Percentiles rank a stretch among this genome's conserved stretches.
Evolutionary conservation across 345 rosid genomes (phyloP).

Genomic region (Tarenaya hassleriana): DNA sequence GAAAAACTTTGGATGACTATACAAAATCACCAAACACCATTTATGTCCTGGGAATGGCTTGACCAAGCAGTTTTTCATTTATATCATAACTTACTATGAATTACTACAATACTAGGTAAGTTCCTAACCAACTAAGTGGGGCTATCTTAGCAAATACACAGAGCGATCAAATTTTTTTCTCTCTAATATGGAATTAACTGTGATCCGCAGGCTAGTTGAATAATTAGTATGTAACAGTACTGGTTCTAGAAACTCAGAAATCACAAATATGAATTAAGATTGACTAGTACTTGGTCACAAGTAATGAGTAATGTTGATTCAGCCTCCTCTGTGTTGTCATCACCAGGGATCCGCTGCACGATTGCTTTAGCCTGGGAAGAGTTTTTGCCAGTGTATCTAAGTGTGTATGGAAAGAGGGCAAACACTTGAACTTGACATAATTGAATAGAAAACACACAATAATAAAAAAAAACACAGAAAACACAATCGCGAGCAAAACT

Average conservation of each 20-base stretch:
- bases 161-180: too few relatives aligned
- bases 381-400: conserved; percentile 26
- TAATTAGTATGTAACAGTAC: neutral
- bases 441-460: too few relatives aligned
- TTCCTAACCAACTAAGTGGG: neutral
- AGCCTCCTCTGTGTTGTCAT: conserved; percentile 43
- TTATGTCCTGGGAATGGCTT: neutral
- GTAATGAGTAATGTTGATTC: conserved; percentile 59
- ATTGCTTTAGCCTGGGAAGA: conserved; percentile 82
- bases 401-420: conserved; percentile 18
- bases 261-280: conserved; percentile 4
- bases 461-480: too few relatives aligned
- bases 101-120: neutral
- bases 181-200: too few relatives aligned
- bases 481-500: too few relatives aligned
- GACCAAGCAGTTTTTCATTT: conserved; percentile 3
- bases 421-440: too few relatives aligned
- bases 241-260: conserved; percentile 1
- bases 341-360: conserved; percentile 42
- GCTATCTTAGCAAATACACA: too few relatives aligned
- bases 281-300: conserved; percentile 71
- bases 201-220: conserved; percentile 1
- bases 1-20: neutral
- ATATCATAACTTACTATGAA: neutral
- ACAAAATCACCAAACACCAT: conserved; percentile 21